Conservation (phyloP, 2,329 filamentous ascomycete genomes). For the Fusarium poae region DNA sequence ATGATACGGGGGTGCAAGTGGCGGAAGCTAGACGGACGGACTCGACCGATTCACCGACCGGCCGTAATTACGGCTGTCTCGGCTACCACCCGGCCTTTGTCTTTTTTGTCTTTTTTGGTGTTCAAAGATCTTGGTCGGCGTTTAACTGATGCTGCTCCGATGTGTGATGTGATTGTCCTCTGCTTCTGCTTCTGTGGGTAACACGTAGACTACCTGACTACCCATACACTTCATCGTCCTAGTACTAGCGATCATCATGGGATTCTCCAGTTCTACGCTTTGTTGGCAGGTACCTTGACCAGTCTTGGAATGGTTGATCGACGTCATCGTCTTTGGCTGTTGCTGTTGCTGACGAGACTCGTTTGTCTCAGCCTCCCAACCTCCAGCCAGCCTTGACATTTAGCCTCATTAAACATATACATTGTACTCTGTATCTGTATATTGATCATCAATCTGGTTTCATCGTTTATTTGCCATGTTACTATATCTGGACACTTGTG, state of each 20-base stretch:
- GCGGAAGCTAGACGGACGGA: constrained; percentile 31
- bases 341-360: constrained; percentile 26
- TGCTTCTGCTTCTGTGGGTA: constrained; percentile 2
- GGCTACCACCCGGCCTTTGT: constrained; percentile 31
- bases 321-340: constrained; percentile 35
- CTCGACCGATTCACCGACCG: constrained; percentile 37
- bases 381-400: constrained; percentile 24
- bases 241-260: constrained; percentile 23
- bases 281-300: constrained; percentile 3
- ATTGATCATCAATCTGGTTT: background rate
- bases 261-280: constrained; percentile 13
- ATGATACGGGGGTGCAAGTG: too few species aligned
- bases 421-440: background rate
- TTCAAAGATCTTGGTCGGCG: constrained; percentile 5
- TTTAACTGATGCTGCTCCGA: constrained; percentile 27
- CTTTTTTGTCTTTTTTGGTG: constrained; percentile 2
- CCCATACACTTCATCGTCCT: constrained; percentile 24
- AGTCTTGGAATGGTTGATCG: constrained; percentile 14
- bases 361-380: constrained; percentile 39
- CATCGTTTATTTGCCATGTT: constrained; percentile 9
- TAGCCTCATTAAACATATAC: constrained; percentile 19
- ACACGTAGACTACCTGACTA: too few species aligned
- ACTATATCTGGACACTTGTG: constrained; percentile 27
- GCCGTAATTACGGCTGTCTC: constrained; percentile 48
- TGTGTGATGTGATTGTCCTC: constrained; percentile 5